Conservation (phyloP, 2,329 filamentous ascomycete species). For the Penicillium psychrosexuale region DNA sequence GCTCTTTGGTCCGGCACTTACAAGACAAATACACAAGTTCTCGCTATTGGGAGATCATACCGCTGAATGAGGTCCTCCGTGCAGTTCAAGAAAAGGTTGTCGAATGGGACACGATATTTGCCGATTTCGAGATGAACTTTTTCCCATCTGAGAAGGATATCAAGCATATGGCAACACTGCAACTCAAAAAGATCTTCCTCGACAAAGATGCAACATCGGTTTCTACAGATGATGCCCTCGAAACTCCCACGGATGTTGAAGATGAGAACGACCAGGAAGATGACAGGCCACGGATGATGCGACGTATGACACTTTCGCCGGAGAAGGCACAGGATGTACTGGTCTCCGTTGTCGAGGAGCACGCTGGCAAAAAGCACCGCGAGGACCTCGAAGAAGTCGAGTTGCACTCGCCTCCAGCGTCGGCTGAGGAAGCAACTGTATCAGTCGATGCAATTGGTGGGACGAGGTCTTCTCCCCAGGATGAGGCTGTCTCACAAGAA, state of each 20-base stretch:
- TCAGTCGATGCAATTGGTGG: slow-evolving; percentile 19
- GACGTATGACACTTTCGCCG: slow-evolving; percentile 51
- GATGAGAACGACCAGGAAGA: slow-evolving; percentile 27
- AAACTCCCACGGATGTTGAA: slow-evolving; percentile 40
- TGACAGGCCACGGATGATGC: slow-evolving; percentile 34
- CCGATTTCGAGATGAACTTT: slow-evolving; percentile 87
- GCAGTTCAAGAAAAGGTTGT: slow-evolving; percentile 90
- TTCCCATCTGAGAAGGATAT: slow-evolving; percentile 96
- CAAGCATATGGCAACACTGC: slow-evolving; percentile 81
- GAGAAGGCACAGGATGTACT: slow-evolving; percentile 64
- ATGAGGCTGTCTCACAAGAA: slow-evolving; percentile 43
- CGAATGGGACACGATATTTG: slow-evolving; percentile 88
- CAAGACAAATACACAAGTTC: slow-evolving; percentile 90
- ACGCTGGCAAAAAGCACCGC: slow-evolving; percentile 44
- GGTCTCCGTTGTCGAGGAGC: slow-evolving; percentile 63
- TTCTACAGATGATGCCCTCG: slow-evolving; percentile 63
- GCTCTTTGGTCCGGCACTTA: slow-evolving; percentile 68
- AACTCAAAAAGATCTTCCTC: slow-evolving; percentile 91
- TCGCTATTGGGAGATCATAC: slow-evolving; percentile 95
- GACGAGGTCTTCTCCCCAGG: slow-evolving; percentile 19
- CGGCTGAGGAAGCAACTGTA: slow-evolving; percentile 23
- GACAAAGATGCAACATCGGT: slow-evolving; percentile 77
- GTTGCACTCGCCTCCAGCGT: slow-evolving; percentile 12
- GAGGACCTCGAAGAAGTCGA: slow-evolving; percentile 16
- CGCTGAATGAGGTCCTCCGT: slow-evolving; percentile 81